Evolutionary conservation across 495 filamentous ascomycete species (phyloP).

Genomic region (Aspergillus affinis): DNA sequence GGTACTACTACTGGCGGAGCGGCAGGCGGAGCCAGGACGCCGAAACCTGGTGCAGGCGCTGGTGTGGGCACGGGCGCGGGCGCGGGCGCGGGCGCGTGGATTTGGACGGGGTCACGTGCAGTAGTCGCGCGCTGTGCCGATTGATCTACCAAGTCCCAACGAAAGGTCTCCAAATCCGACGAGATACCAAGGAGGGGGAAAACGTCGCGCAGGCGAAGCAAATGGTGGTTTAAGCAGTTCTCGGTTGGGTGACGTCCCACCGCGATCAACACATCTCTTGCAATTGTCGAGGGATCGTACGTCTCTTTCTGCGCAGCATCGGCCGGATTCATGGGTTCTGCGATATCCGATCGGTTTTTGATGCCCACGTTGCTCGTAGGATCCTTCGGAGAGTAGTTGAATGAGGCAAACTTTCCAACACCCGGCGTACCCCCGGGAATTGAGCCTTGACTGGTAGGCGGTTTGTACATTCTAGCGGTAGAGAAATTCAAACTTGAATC

Average conservation of each 20-base stretch:
- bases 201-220: conserved; percentile 44
- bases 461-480: not conserved
- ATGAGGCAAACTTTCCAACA: not conserved
- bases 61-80: too few species aligned
- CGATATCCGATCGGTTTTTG: conserved; percentile 30
- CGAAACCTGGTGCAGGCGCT: conserved; percentile 9
- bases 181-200: conserved; percentile 40
- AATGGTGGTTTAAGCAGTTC: conserved; percentile 57
- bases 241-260: conserved; percentile 59
- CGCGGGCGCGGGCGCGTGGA: conserved; percentile 1
- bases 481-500: not conserved
- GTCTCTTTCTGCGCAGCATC: conserved; percentile 43
- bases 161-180: conserved; percentile 60
- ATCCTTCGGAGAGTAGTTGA: conserved; percentile 14
- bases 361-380: conserved; percentile 13
- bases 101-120: conserved; percentile 15
- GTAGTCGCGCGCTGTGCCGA: conserved; percentile 1
- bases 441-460: not conserved
- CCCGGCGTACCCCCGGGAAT: not conserved
- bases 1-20: not conserved
- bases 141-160: conserved; percentile 66
- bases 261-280: conserved; percentile 62
- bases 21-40: not conserved
- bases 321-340: conserved; percentile 43
- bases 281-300: conserved; percentile 65